Evolutionary conservation across 2,329 filamentous ascomycete species (phyloP).

Genomic region (Helicocarpus griseus): DNA sequence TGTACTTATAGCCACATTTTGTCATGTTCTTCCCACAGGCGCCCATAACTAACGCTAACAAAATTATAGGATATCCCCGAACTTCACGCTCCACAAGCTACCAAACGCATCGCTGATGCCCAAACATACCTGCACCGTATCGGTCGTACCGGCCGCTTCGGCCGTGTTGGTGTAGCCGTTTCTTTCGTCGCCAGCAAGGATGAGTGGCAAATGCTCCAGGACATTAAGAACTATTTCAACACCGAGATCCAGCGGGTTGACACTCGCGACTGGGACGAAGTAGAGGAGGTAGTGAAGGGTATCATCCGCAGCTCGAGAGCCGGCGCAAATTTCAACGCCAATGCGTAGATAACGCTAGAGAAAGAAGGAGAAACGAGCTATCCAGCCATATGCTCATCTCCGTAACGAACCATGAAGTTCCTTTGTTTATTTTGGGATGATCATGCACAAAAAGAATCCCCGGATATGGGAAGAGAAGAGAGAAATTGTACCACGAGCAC

Average conservation of each 20-base stretch:
- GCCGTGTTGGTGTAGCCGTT: slow-evolving; percentile 90
- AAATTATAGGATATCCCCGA: slow-evolving; percentile 55
- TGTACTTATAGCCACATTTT: slow-evolving; percentile 14
- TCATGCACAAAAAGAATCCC: not conserved
- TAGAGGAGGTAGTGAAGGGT: slow-evolving; percentile 71
- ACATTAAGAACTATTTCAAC: slow-evolving; percentile 71
- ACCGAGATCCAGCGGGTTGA: slow-evolving; percentile 74
- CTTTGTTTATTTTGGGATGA: not conserved
- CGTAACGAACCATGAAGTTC: not conserved
- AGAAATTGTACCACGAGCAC: not conserved
- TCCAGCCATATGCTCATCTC: not conserved
- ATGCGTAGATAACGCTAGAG: not conserved
- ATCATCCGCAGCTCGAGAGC: slow-evolving; percentile 53
- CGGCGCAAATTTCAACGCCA: slow-evolving; percentile 25
- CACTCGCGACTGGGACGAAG: slow-evolving; percentile 81
- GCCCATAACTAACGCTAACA: slow-evolving; percentile 1
- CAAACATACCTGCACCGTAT: slow-evolving; percentile 98
- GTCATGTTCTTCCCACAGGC: too few species aligned
- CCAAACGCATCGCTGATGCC: slow-evolving; percentile 64
- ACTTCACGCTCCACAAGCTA: slow-evolving; percentile 44
- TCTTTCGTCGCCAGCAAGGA: slow-evolving; percentile 83
- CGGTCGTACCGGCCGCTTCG: slow-evolving; percentile 91
- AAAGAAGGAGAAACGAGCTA: not conserved
- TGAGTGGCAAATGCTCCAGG: slow-evolving; percentile 67
- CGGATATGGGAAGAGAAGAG: not conserved